phyloP scores from a whole-genome alignment of 768 basidiomycete genomes.

The Suillus subluteus region DNA sequence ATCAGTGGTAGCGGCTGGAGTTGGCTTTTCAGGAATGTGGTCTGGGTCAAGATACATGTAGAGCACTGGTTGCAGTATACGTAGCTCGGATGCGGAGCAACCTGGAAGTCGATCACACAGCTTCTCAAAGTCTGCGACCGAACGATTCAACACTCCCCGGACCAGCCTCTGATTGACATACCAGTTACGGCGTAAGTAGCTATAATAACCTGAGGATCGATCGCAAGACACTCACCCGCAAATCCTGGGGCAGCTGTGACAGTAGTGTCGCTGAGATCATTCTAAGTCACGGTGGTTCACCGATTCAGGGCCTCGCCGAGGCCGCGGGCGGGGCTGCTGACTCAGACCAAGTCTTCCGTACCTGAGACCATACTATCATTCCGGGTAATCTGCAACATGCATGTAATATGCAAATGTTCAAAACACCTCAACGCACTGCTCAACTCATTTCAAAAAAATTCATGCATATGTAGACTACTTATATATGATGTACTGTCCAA shows the following conservation, averaged over 20 bases:
- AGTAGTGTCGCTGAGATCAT: neutral
- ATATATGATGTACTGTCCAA: too few species aligned
- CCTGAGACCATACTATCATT: too few species aligned
- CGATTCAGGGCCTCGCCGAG: too few species aligned
- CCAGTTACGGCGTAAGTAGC: neutral
- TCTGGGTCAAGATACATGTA: conserved; percentile 3
- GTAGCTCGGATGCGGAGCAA: neutral
- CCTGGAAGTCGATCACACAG: neutral
- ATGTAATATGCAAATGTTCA: too few species aligned
- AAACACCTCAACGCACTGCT: too few species aligned
- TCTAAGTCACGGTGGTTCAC: too few species aligned
- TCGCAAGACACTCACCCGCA: neutral
- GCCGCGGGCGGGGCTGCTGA: too few species aligned
- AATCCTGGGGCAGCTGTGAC: neutral
- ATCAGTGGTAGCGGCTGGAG: neutral
- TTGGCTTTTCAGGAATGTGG: neutral
- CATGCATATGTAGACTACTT: too few species aligned
- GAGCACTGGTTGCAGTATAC: neutral
- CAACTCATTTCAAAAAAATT: too few species aligned
- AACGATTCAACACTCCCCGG: neutral
- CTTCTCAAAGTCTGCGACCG: neutral
- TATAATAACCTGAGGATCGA: neutral
- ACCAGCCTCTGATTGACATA: neutral
- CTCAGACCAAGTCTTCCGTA: too few species aligned
- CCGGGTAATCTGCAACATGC: too few species aligned